These are phyloP conservation scores for Kwoniella dejecticola DNA, from an alignment of 768 basidiomycete genomes.

Conservation along the genomic window DNA sequence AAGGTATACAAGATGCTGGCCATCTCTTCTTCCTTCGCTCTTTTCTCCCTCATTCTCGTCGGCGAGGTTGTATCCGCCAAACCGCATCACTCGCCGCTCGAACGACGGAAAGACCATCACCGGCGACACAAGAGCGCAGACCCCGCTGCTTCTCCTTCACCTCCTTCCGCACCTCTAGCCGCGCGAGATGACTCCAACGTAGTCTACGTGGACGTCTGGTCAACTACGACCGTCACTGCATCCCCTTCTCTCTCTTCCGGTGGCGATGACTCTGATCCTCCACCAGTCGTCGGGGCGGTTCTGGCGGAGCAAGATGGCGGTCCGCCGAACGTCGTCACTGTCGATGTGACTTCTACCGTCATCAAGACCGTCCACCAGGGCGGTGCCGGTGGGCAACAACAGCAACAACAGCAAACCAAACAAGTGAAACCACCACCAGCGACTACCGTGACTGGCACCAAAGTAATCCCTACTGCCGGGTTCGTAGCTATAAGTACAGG, in stretches of 20 bases:
- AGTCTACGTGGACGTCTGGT: constrained; percentile 1
- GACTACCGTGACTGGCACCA: background rate
- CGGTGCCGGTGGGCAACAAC: background rate
- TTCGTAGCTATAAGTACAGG: constrained; percentile 14
- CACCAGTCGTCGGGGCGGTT: background rate
- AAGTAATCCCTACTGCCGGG: background rate
- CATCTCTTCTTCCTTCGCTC: constrained; percentile 13
- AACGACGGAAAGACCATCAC: background rate
- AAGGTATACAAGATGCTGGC: constrained; percentile 20
- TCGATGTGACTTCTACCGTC: constrained; percentile 14
- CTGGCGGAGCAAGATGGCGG: constrained; percentile 5
- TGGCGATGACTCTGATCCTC: background rate
- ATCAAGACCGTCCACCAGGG: background rate
- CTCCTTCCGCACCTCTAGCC: background rate
- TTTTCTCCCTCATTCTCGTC: constrained; percentile 3
- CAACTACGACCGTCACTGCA: constrained; percentile 1
- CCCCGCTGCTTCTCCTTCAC: background rate
- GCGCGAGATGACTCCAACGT: background rate
- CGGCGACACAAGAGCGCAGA: background rate
- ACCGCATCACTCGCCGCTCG: constrained; percentile 4
- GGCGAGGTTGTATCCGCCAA: constrained; percentile 8
- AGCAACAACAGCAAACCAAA: background rate
- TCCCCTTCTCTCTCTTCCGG: background rate
- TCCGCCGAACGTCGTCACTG: background rate
- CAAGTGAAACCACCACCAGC: background rate